phyloP scores from a whole-genome alignment of 345 rosid genomes.

The Salix brachista region DNA sequence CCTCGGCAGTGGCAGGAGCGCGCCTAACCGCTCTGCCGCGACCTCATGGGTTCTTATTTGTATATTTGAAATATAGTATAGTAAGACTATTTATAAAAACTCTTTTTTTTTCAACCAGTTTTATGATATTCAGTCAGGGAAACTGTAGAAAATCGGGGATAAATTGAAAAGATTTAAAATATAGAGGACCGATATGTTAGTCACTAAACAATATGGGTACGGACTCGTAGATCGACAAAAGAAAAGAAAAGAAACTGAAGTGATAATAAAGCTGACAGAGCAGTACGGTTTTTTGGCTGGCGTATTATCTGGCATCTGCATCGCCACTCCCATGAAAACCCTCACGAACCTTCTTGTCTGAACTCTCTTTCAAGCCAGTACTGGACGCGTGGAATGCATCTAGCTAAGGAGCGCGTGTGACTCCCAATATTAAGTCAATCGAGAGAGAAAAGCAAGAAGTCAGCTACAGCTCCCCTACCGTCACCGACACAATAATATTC shows the following conservation, averaged over 20 bases:
- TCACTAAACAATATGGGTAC: background rate
- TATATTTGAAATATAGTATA: background rate
- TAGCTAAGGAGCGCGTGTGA: background rate
- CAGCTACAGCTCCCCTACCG: background rate
- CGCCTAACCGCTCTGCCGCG: too few relatives aligned
- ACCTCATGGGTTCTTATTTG: too few relatives aligned
- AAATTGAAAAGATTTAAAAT: background rate
- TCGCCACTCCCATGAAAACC: background rate
- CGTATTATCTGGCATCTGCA: background rate
- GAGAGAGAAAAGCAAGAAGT: background rate
- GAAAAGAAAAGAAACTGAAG: background rate
- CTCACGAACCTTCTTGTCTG: background rate
- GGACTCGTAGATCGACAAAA: background rate
- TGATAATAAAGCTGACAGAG: background rate
- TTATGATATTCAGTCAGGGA: background rate
- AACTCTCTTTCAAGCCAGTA: background rate
- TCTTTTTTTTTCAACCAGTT: background rate
- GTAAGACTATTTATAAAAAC: background rate
- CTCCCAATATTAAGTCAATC: background rate
- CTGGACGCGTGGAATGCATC: background rate
- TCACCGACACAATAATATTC: slow-evolving; percentile 16
- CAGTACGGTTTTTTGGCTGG: background rate
- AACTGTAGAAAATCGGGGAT: background rate
- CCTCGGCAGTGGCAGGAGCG: too few relatives aligned
- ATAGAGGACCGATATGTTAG: background rate